A percentile compares a stretch with the other conserved stretches of the same genome.
Conservation (phyloP, 177 flowering plant genomes). For the Vitis hybrid region DNA sequence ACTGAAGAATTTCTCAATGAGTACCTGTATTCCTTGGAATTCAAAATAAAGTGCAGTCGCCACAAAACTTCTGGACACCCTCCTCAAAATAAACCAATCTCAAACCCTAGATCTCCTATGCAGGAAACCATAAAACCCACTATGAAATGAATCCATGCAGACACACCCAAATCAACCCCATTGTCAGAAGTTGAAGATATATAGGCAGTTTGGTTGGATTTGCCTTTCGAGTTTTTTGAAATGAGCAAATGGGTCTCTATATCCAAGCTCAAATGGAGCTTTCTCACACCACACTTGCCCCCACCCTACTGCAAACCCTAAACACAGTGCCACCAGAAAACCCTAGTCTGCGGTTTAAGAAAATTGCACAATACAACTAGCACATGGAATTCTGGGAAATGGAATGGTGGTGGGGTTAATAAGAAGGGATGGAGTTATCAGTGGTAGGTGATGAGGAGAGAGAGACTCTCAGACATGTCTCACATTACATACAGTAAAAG, state of each 20-base stretch:
- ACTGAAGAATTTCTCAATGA: neutral
- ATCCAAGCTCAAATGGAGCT: slow-evolving; percentile 23
- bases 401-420: slow-evolving; percentile 22
- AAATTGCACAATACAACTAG: slow-evolving; percentile 7
- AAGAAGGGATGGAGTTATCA: slow-evolving; percentile 55
- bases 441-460: slow-evolving; percentile 52
- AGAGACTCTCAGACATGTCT: slow-evolving; percentile 9
- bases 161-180: slow-evolving; percentile 26
- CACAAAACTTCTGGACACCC: neutral
- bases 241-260: slow-evolving; percentile 24
- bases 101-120: slow-evolving; percentile 20
- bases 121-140: slow-evolving; percentile 21
- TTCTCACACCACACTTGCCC: slow-evolving; percentile 11
- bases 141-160: slow-evolving; percentile 12
- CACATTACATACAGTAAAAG: slow-evolving; percentile 31
- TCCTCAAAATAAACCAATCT: slow-evolving; percentile 8
- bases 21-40: slow-evolving; percentile 14
- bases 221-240: slow-evolving; percentile 20
- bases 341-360: slow-evolving; percentile 8
- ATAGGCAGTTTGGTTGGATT: slow-evolving; percentile 12
- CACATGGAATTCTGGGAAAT: slow-evolving; percentile 28
- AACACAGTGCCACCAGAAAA: neutral
- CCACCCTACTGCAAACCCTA: slow-evolving; percentile 8
- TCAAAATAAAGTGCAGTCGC: slow-evolving; percentile 2
- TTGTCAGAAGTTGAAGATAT: slow-evolving; percentile 12